Conservation (phyloP, 495 filamentous ascomycete species). For the Apiosordaria backusii region DNA sequence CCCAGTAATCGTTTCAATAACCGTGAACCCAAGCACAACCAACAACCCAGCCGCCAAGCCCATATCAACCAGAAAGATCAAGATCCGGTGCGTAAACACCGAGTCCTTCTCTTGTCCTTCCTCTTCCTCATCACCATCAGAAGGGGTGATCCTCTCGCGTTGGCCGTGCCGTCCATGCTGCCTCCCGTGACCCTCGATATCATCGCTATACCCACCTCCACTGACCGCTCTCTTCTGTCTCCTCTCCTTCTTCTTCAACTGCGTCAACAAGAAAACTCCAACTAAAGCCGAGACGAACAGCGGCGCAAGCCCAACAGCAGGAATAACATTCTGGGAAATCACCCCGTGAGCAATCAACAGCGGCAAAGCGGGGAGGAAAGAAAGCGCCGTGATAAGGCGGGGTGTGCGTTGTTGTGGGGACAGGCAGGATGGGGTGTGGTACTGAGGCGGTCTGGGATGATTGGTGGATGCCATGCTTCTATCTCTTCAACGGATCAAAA, state of each 20-base stretch:
- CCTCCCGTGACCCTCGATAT: constrained; percentile 8
- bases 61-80: constrained; percentile 38
- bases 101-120: constrained; percentile 12
- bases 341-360: constrained; percentile 42
- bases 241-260: not conserved
- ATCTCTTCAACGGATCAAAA: not conserved
- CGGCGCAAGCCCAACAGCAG: constrained; percentile 41
- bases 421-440: constrained; percentile 1
- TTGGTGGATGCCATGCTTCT: not conserved
- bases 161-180: constrained; percentile 8
- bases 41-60: constrained; percentile 35
- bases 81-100: constrained; percentile 32
- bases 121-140: constrained; percentile 14
- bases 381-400: constrained; percentile 40
- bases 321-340: constrained; percentile 33
- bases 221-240: not conserved
- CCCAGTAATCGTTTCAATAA: constrained; percentile 24
- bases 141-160: not conserved
- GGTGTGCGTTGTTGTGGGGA: constrained; percentile 21
- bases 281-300: constrained; percentile 35
- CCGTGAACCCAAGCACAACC: constrained; percentile 41
- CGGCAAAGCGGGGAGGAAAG: constrained; percentile 54
- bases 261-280: constrained; percentile 29
- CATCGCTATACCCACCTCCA: constrained; percentile 7
- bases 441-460: not conserved